phyloP scores from a whole-genome alignment of 164 flowering plant genomes.

The grape (Vitis vinifera) region DNA sequence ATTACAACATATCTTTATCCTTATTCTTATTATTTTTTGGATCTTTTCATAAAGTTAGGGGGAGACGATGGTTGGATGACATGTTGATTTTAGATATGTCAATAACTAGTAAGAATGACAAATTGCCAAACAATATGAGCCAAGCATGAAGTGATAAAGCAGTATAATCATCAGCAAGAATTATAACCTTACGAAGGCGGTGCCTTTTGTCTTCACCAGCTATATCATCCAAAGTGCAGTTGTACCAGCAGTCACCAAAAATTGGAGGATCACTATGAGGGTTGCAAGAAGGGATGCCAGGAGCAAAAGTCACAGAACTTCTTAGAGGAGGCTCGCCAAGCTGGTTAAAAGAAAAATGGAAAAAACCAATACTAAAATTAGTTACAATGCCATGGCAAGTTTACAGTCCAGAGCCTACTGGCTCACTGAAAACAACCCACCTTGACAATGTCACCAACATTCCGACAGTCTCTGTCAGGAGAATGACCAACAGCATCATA shows the following conservation, averaged over 20 bases:
- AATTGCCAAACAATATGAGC: neutral
- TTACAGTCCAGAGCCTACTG: neutral
- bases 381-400: neutral
- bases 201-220: constrained; percentile 85
- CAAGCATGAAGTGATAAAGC: too few relatives aligned
- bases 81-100: too few relatives aligned
- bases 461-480: constrained; percentile 86
- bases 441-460: constrained; percentile 88
- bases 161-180: neutral
- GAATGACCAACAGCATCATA: constrained; percentile 99
- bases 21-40: too few relatives aligned
- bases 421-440: constrained; percentile 34
- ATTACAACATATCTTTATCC: too few relatives aligned
- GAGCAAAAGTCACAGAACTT: constrained; percentile 25
- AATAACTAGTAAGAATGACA: neutral
- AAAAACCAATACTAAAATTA: constrained; percentile 9
- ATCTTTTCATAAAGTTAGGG: too few relatives aligned
- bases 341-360: constrained; percentile 30
- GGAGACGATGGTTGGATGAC: too few relatives aligned
- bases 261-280: constrained; percentile 91
- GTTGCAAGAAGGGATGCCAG: constrained; percentile 74
- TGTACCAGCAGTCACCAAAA: constrained; percentile 97
- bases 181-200: constrained; percentile 84
- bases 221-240: constrained; percentile 90
- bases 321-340: constrained; percentile 82